Base-by-base conservation (phyloP, 2,329 filamentous ascomycete species). In the Fusarium sp. region DNA sequence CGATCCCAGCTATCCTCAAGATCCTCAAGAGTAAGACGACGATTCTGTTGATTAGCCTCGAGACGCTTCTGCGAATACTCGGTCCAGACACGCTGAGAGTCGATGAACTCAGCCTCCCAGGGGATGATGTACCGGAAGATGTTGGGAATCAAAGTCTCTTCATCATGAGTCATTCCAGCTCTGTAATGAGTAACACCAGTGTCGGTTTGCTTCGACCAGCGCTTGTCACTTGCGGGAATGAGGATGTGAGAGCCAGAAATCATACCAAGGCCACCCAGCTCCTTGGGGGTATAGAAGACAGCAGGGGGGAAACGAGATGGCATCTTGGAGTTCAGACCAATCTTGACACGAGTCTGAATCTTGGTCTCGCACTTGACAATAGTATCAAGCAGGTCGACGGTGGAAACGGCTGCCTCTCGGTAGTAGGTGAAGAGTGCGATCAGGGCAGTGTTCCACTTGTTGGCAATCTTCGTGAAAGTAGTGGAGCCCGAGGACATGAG, bases 311-410 rank as follows among this genome's bases (percentile, higher is more conserved):
- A 99, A 87, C 97, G 93, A 47, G 95, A 98, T 63, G 97, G 97
- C 97, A 99, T 99, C 87, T 99, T 99, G 6, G 96, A 98, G 85
- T 99, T 99, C 70, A 99, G 85, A 3, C 97, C 97, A 78, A 99
- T 99, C 89, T 99, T 99, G 79, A 99, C 97, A 81, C 97, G 91
- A 6, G 97, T 99, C 85, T 99, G 97, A 63, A 99, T 99, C 88
- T 99, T 99, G 16, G 97, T 99, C 84, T 99, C 97, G 78, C 97
- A 99, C 85, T 99, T 99, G 82, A 99, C 97, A 77, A 99, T 99
- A 0, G 96, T 98, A 81, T 99, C 97, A 4, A 99, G 89, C 6
- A 99, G 88, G 71, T 95, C 94, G 70, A 98, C 94, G 0, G 97
- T 99, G 1, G 96, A 98, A 2, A 98, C 96, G 18, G 97, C 97